Evolutionary conservation across 2,329 filamentous ascomycete species (phyloP), one percentile per base, ranked within the genome.

Genomic region (Neopestalotiopsis sp.): DNA sequence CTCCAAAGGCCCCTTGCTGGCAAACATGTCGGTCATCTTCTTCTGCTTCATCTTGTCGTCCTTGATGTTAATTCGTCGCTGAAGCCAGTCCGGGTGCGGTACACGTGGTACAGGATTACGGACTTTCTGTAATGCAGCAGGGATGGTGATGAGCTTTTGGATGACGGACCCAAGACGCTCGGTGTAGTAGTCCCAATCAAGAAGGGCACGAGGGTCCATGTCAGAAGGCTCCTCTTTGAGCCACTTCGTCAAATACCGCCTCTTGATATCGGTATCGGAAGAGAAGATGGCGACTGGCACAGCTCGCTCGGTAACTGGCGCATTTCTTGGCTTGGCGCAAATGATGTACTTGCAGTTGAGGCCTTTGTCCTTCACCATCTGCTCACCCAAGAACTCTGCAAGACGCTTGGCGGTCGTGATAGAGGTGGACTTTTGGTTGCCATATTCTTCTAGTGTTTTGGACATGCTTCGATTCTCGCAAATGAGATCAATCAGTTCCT

Each of bases 321-420:
- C 94, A 76, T 93, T 93, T 76, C 91, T 93, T 4, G 96, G 96
- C 71, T 88, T 90, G 14, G 94, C 88, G 65, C 95, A 97, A 76
- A 99, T 98, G 79, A 99, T 98, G 81, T 98, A 99, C 82, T 98
- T 98, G 90, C 96, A 99, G 84, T 99, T 99, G 74, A 99, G 81
- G 3, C 96, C 96, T 81, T 98, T 99, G 82, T 99, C 97, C 78
- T 99, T 99, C 76, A 98, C 91, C 97, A 99, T 99, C 78, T 97
- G 94, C 79, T 98, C 95, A 45, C 96, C 96, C 71, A 99, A 79
- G 78, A 99, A 99, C 77, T 99, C 96, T 45, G 96, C 96, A 57
- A 99, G 83, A 71, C 96, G 94, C 76, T 92, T 96, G 12, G 96
- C 96, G 0, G 96, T 99, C 2, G 96, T 99, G 79, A 99, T 99